These are phyloP conservation scores for Acer yangbiense DNA, from an alignment of 345 rosid species.

Conservation along the genomic window DNA sequence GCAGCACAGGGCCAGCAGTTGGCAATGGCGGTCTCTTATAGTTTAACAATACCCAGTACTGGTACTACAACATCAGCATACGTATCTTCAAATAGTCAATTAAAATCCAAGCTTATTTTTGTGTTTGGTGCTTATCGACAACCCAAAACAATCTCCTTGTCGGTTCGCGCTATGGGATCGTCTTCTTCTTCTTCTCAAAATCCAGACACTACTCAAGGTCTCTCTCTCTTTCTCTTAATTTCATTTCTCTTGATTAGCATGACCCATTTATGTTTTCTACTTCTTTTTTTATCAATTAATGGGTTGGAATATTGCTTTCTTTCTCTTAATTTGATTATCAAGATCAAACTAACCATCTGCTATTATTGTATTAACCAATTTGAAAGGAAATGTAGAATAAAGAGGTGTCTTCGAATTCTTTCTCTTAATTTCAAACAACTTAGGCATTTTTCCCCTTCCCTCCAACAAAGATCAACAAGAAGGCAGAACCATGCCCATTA, in stretches of 20 bases:
- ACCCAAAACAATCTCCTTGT: conserved; percentile 27
- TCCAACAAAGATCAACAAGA: neutral
- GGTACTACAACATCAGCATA: neutral
- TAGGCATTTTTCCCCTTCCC: neutral
- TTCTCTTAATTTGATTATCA: too few species aligned
- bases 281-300: too few species aligned
- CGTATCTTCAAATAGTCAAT: conserved; percentile 25
- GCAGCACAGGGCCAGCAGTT: neutral
- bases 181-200: conserved; percentile 75
- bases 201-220: conserved; percentile 60
- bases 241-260: too few species aligned
- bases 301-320: too few species aligned
- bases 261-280: too few species aligned
- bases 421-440: too few species aligned
- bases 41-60: conserved; percentile 11
- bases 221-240: conserved; percentile 1
- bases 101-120: conserved; percentile 26
- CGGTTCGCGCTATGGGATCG: conserved; percentile 74
- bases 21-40: conserved; percentile 29
- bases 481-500: neutral
- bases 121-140: conserved; percentile 1
- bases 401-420: too few species aligned
- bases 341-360: too few species aligned
- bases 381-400: too few species aligned
- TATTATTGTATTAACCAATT: too few species aligned